Conservation (phyloP, 345 rosid genomes). For the Isatis tinctoria region DNA sequence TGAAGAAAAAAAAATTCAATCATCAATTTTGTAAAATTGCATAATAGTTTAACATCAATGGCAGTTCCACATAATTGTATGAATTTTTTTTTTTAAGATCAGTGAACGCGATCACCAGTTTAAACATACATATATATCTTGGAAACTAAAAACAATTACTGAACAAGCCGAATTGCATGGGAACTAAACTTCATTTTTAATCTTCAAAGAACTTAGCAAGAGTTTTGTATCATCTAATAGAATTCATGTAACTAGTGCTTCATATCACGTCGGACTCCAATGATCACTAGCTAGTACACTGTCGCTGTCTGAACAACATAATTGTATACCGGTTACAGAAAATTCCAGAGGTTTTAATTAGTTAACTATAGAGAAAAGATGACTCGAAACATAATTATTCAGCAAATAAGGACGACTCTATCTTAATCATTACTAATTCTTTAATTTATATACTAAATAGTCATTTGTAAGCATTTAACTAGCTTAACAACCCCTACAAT, state of each 20-base stretch:
- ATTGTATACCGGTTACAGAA: slow-evolving; percentile 16
- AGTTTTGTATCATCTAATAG: background rate
- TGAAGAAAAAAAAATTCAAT: too few relatives aligned
- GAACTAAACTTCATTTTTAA: background rate
- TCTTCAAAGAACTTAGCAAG: background rate
- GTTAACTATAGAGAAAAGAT: background rate
- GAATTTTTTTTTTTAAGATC: background rate
- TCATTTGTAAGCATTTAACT: slow-evolving; percentile 2
- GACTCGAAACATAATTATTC: slow-evolving; percentile 3
- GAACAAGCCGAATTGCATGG: background rate
- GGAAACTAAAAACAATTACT: background rate
- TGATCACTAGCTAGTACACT: slow-evolving; percentile 25
- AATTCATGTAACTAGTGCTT: slow-evolving; percentile 1
- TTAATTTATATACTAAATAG: background rate
- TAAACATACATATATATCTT: background rate
- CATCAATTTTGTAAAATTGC: background rate
- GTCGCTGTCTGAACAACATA: slow-evolving; percentile 23
- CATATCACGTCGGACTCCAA: background rate
- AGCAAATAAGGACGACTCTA: slow-evolving; percentile 15
- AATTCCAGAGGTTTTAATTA: slow-evolving; percentile 20
- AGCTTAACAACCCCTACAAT: slow-evolving; percentile 16
- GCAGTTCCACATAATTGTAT: background rate
- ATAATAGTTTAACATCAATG: background rate
- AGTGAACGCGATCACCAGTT: background rate
- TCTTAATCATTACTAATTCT: slow-evolving; percentile 3